Evolutionary conservation across 352 stramenopile genomes (phyloP).

Genomic region (Pseudoperonospora humuli): DNA sequence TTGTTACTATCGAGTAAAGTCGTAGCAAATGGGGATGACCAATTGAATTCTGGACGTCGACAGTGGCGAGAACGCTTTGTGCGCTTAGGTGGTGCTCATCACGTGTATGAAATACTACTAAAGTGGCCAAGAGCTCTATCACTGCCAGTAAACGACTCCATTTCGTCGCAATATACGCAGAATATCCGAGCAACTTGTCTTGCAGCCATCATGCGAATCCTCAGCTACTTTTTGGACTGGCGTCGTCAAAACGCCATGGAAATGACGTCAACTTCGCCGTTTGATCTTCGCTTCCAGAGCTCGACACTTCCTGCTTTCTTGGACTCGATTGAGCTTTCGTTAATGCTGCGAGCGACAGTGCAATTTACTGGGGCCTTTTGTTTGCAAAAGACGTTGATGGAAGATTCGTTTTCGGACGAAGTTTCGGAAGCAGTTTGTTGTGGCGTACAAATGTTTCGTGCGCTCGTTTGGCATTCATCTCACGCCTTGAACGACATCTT

Average conservation of each 20-base stretch:
- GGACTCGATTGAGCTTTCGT: constrained; percentile 16
- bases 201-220: constrained; percentile 36
- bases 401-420: constrained; percentile 17
- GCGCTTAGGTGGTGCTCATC: constrained; percentile 39
- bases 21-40: background rate
- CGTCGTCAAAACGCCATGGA: background rate
- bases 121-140: constrained; percentile 15
- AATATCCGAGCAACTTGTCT: constrained; percentile 45
- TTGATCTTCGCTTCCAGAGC: constrained; percentile 26
- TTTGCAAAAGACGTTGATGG: background rate
- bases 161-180: constrained; percentile 20
- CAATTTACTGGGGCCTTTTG: constrained; percentile 8
- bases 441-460: constrained; percentile 20
- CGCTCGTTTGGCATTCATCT: constrained; percentile 19
- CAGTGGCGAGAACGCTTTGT: constrained; percentile 79
- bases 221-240: constrained; percentile 40
- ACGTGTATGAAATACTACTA: constrained; percentile 39
- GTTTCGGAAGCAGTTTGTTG: constrained; percentile 15
- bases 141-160: no score
- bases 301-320: constrained; percentile 32
- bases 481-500: constrained; percentile 10
- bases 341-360: constrained; percentile 10
- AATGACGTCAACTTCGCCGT: constrained; percentile 7
- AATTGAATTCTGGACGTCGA: constrained; percentile 39
- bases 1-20: constrained; percentile 42